phyloP scores from a whole-genome alignment of 768 basidiomycete species.

The Pleurotus djamor region DNA sequence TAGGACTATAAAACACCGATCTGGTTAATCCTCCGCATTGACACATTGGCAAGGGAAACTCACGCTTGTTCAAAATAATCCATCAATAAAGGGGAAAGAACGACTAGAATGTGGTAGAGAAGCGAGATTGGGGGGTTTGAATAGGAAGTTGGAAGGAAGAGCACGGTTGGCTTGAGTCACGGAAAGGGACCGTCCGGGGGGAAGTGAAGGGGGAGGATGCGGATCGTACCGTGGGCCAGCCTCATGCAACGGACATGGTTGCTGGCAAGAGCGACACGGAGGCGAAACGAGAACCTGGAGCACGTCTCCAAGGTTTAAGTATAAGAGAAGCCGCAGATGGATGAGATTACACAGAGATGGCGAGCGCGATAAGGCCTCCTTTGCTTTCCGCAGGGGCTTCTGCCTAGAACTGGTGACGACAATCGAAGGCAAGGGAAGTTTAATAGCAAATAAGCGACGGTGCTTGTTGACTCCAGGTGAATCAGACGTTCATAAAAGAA shows the following conservation, averaged over 20 bases:
- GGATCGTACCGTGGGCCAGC: not conserved
- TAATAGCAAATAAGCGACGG: not conserved
- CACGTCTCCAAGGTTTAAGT: not conserved
- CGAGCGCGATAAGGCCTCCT: not conserved
- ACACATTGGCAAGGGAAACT: not conserved
- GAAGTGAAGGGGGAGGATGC: not conserved
- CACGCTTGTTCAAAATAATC: not conserved
- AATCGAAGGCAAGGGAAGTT: not conserved
- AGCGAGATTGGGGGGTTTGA: not conserved
- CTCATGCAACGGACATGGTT: not conserved
- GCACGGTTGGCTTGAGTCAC: not conserved
- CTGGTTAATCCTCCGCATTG: not conserved
- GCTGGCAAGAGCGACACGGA: not conserved
- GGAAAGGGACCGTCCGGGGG: not conserved
- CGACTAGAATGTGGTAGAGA: not conserved
- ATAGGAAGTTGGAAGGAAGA: not conserved
- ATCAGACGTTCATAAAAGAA: not conserved
- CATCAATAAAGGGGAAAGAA: not conserved
- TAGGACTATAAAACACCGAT: not conserved
- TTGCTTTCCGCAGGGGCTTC: not conserved
- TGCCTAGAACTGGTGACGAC: not conserved
- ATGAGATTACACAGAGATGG: not conserved
- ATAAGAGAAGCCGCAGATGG: not conserved
- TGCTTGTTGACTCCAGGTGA: not conserved
- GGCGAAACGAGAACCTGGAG: not conserved